phyloP scores from a whole-genome alignment of 768 basidiomycete species.

The Russula ochroleuca region DNA sequence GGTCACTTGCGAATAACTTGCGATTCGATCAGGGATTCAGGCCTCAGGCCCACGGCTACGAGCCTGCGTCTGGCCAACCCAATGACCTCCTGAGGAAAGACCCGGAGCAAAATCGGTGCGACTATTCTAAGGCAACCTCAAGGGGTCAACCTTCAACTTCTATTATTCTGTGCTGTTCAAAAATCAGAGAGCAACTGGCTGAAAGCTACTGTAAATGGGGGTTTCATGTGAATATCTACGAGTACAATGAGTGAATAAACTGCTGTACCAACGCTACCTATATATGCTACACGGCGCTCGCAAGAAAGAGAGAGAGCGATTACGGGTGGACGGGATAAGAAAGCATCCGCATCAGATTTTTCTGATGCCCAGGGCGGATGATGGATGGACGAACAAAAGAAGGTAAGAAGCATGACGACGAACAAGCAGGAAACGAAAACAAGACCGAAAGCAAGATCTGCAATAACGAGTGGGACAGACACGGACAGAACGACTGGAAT shows the following conservation, averaged over 20 bases:
- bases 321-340: background rate
- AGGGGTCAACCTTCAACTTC: background rate
- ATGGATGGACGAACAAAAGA: background rate
- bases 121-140: background rate
- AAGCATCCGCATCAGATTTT: background rate
- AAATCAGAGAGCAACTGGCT: background rate
- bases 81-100: background rate
- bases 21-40: background rate
- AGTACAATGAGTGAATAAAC: conserved; percentile 13
- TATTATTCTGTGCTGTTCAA: conserved; percentile 11
- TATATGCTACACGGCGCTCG: conserved; percentile 19
- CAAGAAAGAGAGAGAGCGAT: conserved; percentile 10
- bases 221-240: conserved; percentile 12
- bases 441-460: conserved; percentile 9
- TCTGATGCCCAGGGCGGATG: background rate
- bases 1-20: no score
- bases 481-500: background rate
- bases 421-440: conserved; percentile 5
- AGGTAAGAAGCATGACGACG: background rate
- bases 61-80: background rate
- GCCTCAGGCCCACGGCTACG: no score
- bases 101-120: background rate
- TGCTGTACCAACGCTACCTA: conserved; percentile 3
- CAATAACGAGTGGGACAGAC: background rate
- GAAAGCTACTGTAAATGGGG: background rate